These are phyloP conservation scores for Platanus orientalis DNA, from an alignment of 164 flowering plant species.

Conservation along the genomic window DNA sequence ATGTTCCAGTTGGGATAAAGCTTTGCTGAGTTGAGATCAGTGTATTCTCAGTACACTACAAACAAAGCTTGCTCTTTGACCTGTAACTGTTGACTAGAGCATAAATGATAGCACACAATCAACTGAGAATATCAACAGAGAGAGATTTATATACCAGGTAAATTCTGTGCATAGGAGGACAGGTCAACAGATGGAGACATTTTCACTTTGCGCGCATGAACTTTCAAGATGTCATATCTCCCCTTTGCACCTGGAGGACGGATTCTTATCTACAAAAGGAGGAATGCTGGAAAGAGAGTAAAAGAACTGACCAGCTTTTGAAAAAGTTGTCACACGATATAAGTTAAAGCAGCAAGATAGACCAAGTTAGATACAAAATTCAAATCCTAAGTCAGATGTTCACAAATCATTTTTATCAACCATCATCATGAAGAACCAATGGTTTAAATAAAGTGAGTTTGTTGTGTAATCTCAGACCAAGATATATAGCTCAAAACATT, in stretches of 20 bases:
- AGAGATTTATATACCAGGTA: slow-evolving; percentile 62
- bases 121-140: not conserved
- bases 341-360: not conserved
- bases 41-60: too few relatives aligned
- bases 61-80: too few relatives aligned
- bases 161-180: slow-evolving; percentile 70
- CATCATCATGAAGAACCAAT: not conserved
- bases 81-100: too few relatives aligned
- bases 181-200: slow-evolving; percentile 88
- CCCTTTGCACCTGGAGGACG: slow-evolving; percentile 92
- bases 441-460: not conserved
- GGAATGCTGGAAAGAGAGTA: slow-evolving; percentile 2
- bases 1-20: too few relatives aligned
- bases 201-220: slow-evolving; percentile 91
- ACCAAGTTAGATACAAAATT: not conserved
- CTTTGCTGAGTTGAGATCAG: too few relatives aligned
- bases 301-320: not conserved
- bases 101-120: too few relatives aligned
- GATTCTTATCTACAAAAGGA: slow-evolving; percentile 61
- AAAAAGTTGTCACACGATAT: not conserved
- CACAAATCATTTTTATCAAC: not conserved
- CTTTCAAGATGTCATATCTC: slow-evolving; percentile 76
- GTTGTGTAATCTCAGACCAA: not conserved
- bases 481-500: not conserved
- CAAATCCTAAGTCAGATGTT: too few relatives aligned